These are phyloP conservation scores for Xylaria polymorpha DNA, from an alignment of 2,329 filamentous ascomycete species.

Conservation along the genomic window DNA sequence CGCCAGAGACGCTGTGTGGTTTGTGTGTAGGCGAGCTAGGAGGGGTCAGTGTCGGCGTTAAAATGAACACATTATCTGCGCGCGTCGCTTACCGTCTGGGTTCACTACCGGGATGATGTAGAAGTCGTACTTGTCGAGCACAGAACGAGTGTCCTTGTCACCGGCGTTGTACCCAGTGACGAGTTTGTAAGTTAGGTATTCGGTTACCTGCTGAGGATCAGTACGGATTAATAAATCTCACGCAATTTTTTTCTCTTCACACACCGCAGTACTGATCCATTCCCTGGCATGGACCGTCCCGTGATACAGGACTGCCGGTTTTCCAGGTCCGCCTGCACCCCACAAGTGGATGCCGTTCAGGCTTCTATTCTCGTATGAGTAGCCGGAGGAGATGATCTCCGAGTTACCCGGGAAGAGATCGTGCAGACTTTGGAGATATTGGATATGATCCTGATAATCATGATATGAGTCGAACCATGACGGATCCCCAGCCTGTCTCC, in stretches of 20 bases:
- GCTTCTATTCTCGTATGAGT: constrained; percentile 57
- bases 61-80: background rate
- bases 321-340: constrained; percentile 57
- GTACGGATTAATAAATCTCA: background rate
- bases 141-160: constrained; percentile 52
- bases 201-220: constrained; percentile 48
- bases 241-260: background rate
- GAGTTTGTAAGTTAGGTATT: constrained; percentile 61
- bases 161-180: constrained; percentile 55
- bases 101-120: constrained; percentile 73
- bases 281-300: constrained; percentile 65
- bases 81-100: constrained; percentile 61
- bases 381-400: constrained; percentile 58
- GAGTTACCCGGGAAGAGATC: constrained; percentile 58
- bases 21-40: constrained; percentile 68
- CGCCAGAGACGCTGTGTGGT: constrained; percentile 69
- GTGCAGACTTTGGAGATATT: constrained; percentile 58
- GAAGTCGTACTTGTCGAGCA: constrained; percentile 70
- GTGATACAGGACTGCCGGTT: constrained; percentile 62
- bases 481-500: constrained; percentile 45
- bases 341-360: constrained; percentile 70
- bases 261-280: constrained; percentile 62
- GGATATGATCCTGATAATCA: constrained; percentile 61
- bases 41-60: background rate
- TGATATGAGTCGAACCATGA: constrained; percentile 65